Percentiles rank a stretch among this genome's conserved stretches.
phyloP scores from a whole-genome alignment of 139 green algal genomes.

The Diplosphaera chodatii region DNA sequence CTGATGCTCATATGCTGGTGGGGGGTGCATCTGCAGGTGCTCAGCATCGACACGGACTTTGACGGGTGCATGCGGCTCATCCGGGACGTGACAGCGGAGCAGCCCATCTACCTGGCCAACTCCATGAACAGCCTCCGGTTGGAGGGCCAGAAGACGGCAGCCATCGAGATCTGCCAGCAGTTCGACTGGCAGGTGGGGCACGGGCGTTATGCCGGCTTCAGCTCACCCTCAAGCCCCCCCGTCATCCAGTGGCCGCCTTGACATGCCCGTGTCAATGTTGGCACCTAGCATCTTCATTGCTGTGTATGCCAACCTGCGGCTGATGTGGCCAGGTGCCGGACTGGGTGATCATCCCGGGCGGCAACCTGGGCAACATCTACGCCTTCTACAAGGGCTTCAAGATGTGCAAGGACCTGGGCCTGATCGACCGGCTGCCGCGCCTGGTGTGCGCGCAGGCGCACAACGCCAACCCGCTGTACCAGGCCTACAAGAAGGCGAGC shows the following conservation, averaged over 20 bases:
- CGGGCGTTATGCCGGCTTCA: too few species aligned
- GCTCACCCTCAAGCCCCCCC: too few species aligned
- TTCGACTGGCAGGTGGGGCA: slow-evolving; percentile 93
- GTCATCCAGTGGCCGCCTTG: too few species aligned
- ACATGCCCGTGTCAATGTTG: too few species aligned
- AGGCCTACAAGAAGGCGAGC: slow-evolving; percentile 71
- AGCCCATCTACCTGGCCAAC: slow-evolving; percentile 99
- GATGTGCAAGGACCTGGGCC: slow-evolving; percentile 88
- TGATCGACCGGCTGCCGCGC: slow-evolving; percentile 86
- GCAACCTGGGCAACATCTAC: slow-evolving; percentile 99
- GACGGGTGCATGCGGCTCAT: slow-evolving; percentile 99
- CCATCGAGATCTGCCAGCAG: slow-evolving; percentile 99
- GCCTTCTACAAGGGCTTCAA: slow-evolving; percentile 99
- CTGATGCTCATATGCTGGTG: too few species aligned
- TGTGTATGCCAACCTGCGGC: too few species aligned
- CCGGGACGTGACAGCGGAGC: slow-evolving; percentile 80
- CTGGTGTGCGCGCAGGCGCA: slow-evolving; percentile 82
- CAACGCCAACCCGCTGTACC: slow-evolving; percentile 98
- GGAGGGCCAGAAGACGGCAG: slow-evolving; percentile 99
- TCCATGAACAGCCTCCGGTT: slow-evolving; percentile 96
- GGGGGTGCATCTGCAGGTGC: too few species aligned
- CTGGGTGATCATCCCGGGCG: slow-evolving; percentile 96
- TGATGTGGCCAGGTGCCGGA: slow-evolving; percentile 70
- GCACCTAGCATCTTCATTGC: too few species aligned
- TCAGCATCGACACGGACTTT: slow-evolving; percentile 99